phyloP scores from a whole-genome alignment of 768 basidiomycete species.

The Tulasnella sp. region DNA sequence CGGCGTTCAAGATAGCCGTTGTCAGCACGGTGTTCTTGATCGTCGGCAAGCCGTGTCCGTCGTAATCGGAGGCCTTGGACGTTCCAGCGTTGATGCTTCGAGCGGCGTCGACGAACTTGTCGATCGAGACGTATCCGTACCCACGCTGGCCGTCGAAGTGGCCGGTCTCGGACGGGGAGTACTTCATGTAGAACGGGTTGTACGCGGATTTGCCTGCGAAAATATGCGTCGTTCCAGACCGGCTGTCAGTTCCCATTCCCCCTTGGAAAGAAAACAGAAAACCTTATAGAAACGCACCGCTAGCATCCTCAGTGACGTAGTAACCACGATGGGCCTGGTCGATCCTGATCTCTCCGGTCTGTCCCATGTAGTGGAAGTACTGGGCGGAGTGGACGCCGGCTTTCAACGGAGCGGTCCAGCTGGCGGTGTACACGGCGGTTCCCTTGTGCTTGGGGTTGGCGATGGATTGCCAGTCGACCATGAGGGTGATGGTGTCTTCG shows the following conservation, averaged over 20 bases:
- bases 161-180: constrained; percentile 84
- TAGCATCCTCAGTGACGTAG: constrained; percentile 78
- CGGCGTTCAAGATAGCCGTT: constrained; percentile 86
- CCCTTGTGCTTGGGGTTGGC: constrained; percentile 72
- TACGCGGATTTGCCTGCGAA: constrained; percentile 42
- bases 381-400: constrained; percentile 88
- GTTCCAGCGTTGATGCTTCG: constrained; percentile 70
- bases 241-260: too few relatives aligned
- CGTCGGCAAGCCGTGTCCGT: constrained; percentile 77
- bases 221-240: too few relatives aligned
- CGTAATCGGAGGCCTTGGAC: constrained; percentile 63
- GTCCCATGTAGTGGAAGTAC: constrained; percentile 93
- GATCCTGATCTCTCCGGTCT: constrained; percentile 88
- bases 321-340: constrained; percentile 95
- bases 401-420: constrained; percentile 89
- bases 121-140: constrained; percentile 85
- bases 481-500: constrained; percentile 91
- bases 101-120: constrained; percentile 85
- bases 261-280: too few relatives aligned
- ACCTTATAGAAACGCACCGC: too few relatives aligned
- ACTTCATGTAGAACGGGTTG: constrained; percentile 96
- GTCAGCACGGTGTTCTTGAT: constrained; percentile 84
- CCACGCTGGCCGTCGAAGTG: constrained; percentile 94
- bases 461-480: constrained; percentile 89
- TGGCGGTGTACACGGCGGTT: constrained; percentile 88